Conservation (phyloP, 2,329 filamentous ascomycete genomes). For the Neonectria faginata region DNA sequence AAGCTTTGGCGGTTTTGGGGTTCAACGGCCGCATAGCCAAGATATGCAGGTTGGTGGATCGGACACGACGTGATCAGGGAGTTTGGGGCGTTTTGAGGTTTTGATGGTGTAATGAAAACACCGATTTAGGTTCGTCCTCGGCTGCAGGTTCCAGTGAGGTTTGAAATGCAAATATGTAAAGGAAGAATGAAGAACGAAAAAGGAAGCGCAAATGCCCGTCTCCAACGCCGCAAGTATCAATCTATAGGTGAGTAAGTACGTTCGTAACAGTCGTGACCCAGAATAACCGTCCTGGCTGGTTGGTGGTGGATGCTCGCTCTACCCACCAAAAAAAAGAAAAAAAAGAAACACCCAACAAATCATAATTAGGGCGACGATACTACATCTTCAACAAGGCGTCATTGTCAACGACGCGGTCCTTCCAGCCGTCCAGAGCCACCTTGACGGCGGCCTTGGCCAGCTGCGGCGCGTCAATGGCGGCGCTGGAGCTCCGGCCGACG, state of each 20-base stretch:
- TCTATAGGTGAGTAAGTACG: constrained; percentile 13
- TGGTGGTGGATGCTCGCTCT: too few relatives aligned
- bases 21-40: too few relatives aligned
- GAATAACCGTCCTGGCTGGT: too few relatives aligned
- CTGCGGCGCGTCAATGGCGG: constrained; percentile 50
- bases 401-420: constrained; percentile 52
- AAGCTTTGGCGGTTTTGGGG: neutral
- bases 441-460: constrained; percentile 53
- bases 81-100: too few relatives aligned
- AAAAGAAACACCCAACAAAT: too few relatives aligned
- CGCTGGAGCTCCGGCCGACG: constrained; percentile 46
- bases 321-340: too few relatives aligned
- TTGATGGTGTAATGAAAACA: too few relatives aligned
- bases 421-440: constrained; percentile 52
- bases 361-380: too few relatives aligned
- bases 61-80: neutral
- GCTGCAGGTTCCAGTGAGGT: neutral
- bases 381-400: constrained; percentile 47
- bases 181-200: constrained; percentile 1
- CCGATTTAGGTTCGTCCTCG: neutral
- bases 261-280: constrained; percentile 24
- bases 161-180: constrained; percentile 6
- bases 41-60: constrained; percentile 1
- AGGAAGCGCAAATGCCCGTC: constrained; percentile 6
- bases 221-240: constrained; percentile 19